Conservation (phyloP, 2,329 filamentous ascomycete genomes). For the Macrophomina phaseolina region DNA sequence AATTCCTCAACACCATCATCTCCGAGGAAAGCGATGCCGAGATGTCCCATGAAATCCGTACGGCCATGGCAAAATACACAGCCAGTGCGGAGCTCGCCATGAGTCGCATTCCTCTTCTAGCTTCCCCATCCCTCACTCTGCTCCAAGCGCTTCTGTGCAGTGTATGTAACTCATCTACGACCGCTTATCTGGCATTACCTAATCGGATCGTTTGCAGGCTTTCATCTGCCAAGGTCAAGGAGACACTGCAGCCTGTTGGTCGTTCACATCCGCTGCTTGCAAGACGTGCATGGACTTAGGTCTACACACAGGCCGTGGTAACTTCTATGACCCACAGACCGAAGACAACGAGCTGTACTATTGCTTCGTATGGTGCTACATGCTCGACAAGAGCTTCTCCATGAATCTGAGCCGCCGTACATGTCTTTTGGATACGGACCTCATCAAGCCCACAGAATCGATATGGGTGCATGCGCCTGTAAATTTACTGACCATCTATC, state of each 20-base stretch:
- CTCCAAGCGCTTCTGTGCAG: slow-evolving; percentile 40
- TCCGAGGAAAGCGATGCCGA: slow-evolving; percentile 35
- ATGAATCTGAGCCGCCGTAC: slow-evolving; percentile 37
- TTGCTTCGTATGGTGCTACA: slow-evolving; percentile 39
- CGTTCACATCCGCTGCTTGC: slow-evolving; percentile 40
- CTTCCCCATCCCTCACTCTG: slow-evolving; percentile 37
- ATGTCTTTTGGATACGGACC: slow-evolving; percentile 33
- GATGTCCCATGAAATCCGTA: slow-evolving; percentile 34
- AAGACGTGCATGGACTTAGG: slow-evolving; percentile 40
- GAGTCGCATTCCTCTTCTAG: slow-evolving; percentile 38
- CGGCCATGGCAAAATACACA: slow-evolving; percentile 37
- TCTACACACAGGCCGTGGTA: slow-evolving; percentile 31
- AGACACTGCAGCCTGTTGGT: slow-evolving; percentile 40
- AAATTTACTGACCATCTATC: slow-evolving; percentile 33
- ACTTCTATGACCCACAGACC: background rate
- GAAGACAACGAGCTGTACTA: slow-evolving; percentile 34
- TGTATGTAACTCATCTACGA: slow-evolving; percentile 30
- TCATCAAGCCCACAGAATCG: slow-evolving; percentile 34
- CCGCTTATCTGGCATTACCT: background rate
- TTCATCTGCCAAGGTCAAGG: slow-evolving; percentile 42
- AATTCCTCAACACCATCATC: slow-evolving; percentile 33
- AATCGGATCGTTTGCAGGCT: slow-evolving; percentile 29
- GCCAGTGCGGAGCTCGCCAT: slow-evolving; percentile 39
- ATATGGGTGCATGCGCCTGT: slow-evolving; percentile 31
- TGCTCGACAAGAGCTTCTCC: slow-evolving; percentile 41